Conservation (phyloP, 306 rosid genomes). For the Cucurbita moschata region DNA sequence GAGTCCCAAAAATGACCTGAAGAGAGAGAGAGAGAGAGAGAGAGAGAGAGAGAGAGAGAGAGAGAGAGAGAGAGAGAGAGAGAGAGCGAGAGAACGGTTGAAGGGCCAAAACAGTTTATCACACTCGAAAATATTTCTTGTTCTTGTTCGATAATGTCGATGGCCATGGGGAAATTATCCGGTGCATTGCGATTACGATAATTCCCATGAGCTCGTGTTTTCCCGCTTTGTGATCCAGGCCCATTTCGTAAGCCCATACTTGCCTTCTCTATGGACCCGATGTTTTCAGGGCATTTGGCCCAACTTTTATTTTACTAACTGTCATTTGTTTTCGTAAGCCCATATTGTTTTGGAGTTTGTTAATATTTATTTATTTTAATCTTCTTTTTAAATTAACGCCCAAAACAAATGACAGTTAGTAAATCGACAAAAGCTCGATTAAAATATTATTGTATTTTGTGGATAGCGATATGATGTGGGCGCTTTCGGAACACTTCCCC, state of each 20-base stretch:
- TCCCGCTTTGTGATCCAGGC: neutral
- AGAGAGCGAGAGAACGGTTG: neutral
- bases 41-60: neutral
- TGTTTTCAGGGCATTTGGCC: neutral
- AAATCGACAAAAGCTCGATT: too few relatives aligned
- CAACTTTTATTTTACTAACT: neutral
- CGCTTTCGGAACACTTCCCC: neutral
- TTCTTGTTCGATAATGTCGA: slow-evolving; percentile 33
- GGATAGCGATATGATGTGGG: slow-evolving; percentile 3
- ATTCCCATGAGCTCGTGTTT: neutral
- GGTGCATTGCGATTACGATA: neutral
- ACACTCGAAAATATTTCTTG: neutral
- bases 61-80: slow-evolving; percentile 1
- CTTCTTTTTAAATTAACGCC: too few relatives aligned
- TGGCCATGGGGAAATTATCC: neutral
- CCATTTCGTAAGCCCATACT: neutral
- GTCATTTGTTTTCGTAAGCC: too few relatives aligned
- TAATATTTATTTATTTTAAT: neutral
- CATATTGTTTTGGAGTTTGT: neutral
- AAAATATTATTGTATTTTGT: too few relatives aligned
- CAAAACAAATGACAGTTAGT: too few relatives aligned
- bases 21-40: neutral
- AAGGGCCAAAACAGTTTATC: neutral
- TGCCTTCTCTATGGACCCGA: neutral
- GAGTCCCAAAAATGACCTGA: neutral